Conservation (phyloP, 129 eudicot species). For the Flaveria linearis region DNA sequence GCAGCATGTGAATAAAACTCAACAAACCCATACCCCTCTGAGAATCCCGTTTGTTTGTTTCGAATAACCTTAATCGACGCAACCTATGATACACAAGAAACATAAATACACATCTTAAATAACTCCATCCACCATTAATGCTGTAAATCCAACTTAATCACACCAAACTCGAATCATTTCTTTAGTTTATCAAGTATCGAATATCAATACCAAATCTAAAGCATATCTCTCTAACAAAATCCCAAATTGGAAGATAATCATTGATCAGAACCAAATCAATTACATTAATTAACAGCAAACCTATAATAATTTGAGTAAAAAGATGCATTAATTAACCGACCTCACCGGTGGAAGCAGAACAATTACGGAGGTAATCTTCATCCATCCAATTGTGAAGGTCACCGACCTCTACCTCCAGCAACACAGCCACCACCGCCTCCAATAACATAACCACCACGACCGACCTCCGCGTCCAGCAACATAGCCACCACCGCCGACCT, state of each 20-base stretch:
- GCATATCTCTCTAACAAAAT: not conserved
- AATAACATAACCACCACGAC: too few relatives aligned
- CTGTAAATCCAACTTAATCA: not conserved
- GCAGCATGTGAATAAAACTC: too few relatives aligned
- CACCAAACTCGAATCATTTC: too few relatives aligned
- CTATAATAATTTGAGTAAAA: too few relatives aligned
- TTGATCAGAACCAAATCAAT: not conserved
- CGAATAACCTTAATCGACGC: constrained; percentile 81
- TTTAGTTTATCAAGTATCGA: not conserved
- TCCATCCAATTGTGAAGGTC: constrained; percentile 93
- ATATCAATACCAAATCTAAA: not conserved
- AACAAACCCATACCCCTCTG: too few relatives aligned
- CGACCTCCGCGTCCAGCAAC: too few relatives aligned
- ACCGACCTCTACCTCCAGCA: too few relatives aligned
- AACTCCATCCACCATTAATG: not conserved
- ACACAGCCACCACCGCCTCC: too few relatives aligned
- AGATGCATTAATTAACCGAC: too few relatives aligned
- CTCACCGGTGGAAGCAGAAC: constrained; percentile 84
- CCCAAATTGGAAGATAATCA: not conserved
- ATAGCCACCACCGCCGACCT: too few relatives aligned
- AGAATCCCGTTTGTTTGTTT: constrained; percentile 84
- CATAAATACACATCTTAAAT: not conserved
- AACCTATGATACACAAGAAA: constrained; percentile 49
- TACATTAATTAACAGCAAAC: constrained; percentile 6
- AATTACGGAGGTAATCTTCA: constrained; percentile 77